Conservation (phyloP, 2,329 filamentous ascomycete species). For the Drechslerella stenobrocha region DNA sequence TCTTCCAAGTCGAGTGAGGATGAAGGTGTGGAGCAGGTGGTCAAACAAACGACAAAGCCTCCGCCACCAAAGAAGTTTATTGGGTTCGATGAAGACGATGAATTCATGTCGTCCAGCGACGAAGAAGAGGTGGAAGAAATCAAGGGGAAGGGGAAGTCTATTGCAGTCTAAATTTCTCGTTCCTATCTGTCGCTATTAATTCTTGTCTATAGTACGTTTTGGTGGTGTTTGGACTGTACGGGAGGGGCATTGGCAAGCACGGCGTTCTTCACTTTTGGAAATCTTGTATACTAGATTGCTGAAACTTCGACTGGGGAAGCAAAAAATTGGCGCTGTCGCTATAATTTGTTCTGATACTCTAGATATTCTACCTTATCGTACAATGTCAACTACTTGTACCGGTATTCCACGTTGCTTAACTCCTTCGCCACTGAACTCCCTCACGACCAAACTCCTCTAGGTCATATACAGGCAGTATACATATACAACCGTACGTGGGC, state of each 20-base stretch:
- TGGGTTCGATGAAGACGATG: slow-evolving; percentile 47
- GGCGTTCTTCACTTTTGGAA: slow-evolving; percentile 26
- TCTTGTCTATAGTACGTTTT: slow-evolving; percentile 7
- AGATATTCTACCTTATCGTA: slow-evolving; percentile 13
- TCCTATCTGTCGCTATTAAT: slow-evolving; percentile 5
- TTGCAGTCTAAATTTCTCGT: slow-evolving; percentile 27
- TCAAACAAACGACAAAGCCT: slow-evolving; percentile 48
- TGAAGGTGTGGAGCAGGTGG: slow-evolving; percentile 50
- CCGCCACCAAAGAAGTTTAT: slow-evolving; percentile 49
- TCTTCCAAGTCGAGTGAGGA: slow-evolving; percentile 45
- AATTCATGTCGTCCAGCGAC: slow-evolving; percentile 36
- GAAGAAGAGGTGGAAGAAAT: slow-evolving; percentile 57
- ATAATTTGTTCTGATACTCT: too few relatives aligned
- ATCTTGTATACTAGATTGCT: slow-evolving; percentile 42
- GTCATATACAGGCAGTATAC: too few relatives aligned
- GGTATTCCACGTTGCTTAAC: background rate
- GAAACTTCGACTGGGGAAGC: background rate
- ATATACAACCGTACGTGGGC: too few relatives aligned
- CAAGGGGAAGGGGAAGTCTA: slow-evolving; percentile 57
- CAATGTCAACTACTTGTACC: slow-evolving; percentile 7
- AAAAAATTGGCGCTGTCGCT: slow-evolving; percentile 9
- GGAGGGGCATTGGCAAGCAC: slow-evolving; percentile 15
- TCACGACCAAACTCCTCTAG: too few relatives aligned
- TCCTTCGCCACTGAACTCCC: too few relatives aligned
- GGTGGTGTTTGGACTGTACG: slow-evolving; percentile 21